Evolutionary conservation across 306 rosid genomes (phyloP), one percentile per base, ranked within the genome.

Genomic region (Ochetophila trinervis): DNA sequence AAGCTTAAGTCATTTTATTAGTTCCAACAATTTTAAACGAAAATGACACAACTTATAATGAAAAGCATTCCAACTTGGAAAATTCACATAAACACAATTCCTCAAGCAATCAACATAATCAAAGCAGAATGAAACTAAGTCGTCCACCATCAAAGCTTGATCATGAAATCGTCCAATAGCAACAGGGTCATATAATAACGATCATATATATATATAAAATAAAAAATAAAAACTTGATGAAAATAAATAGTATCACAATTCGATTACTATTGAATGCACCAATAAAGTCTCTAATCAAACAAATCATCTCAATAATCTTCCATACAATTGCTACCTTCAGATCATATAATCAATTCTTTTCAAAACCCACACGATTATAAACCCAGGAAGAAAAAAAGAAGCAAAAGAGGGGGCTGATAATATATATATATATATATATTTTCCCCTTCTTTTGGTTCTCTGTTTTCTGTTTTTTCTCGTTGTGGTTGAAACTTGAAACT

Each of bases 301-400:
- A 80, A 76, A 82, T 62, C 95, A 91, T 84, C 32, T 45, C 82
- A 74, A 57, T 57, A 78, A 69, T 71, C 84, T 61, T 72, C 74
- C 54, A 42, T 56, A 36, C 13, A 76, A 69, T 76, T 77, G 60
- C 65, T 23, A 77, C 56, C 65, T 53, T 52, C 65, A 44, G 82
- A 84, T 81, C 82, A 75, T 6, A 62, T 6, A 20, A 40, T 14
- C n/a, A n/a, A 13, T 50, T 49, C 3, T 4, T 8, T 40, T 11
- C 10, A 0, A 40, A 1, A 11, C 44, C 42, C 45, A 40, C 45
- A 40, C 34, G 18, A 30, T 9, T 32, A 16, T 16, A 1, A 53
- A 54, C 58, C 53, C 13, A 11, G 8, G 40, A 70, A 23, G 24
- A 5, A 8, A 61, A 49, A 30, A 44, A 17, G 2, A 2, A 18